Percentiles rank a stretch among this genome's conserved stretches.
Conservation (phyloP, 805 yeast genomes). For the Torulaspora delbrueckii region DNA sequence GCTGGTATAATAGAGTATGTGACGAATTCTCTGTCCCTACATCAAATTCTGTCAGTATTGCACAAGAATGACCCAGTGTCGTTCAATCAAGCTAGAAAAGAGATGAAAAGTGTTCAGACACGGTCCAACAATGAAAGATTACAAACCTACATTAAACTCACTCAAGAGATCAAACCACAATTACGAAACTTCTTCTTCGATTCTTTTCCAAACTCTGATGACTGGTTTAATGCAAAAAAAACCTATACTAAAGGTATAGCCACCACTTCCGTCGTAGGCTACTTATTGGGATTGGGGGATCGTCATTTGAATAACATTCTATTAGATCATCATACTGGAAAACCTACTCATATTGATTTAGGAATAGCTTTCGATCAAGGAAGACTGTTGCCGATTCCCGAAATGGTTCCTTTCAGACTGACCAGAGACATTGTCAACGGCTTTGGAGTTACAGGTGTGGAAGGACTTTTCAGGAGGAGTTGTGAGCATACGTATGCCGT, state of each 20-base stretch:
- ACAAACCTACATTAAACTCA: slow-evolving; percentile 44
- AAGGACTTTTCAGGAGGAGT: slow-evolving; percentile 68
- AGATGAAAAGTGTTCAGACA: slow-evolving; percentile 56
- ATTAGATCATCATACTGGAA: slow-evolving; percentile 77
- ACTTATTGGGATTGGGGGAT: slow-evolving; percentile 89
- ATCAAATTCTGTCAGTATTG: slow-evolving; percentile 59
- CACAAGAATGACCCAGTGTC: slow-evolving; percentile 52
- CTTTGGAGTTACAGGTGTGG: slow-evolving; percentile 79
- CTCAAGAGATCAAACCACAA: slow-evolving; percentile 54
- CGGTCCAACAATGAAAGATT: slow-evolving; percentile 42
- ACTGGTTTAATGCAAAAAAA: slow-evolving; percentile 66
- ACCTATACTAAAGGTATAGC: slow-evolving; percentile 76
- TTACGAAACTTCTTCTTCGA: slow-evolving; percentile 66
- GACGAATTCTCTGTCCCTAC: slow-evolving; percentile 62
- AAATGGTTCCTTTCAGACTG: slow-evolving; percentile 86
- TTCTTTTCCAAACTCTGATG: slow-evolving; percentile 58
- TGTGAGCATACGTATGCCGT: slow-evolving; percentile 72
- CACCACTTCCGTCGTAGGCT: slow-evolving; percentile 78
- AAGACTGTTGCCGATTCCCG: slow-evolving; percentile 76
- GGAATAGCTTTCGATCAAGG: slow-evolving; percentile 98
- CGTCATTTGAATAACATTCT: slow-evolving; percentile 88
- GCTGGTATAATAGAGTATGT: slow-evolving; percentile 92
- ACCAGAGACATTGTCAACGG: slow-evolving; percentile 92
- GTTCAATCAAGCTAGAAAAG: slow-evolving; percentile 53
- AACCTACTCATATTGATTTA: slow-evolving; percentile 90